Base-by-base conservation (phyloP, 805 yeast genomes). In the Starmerella asiatica region DNA sequence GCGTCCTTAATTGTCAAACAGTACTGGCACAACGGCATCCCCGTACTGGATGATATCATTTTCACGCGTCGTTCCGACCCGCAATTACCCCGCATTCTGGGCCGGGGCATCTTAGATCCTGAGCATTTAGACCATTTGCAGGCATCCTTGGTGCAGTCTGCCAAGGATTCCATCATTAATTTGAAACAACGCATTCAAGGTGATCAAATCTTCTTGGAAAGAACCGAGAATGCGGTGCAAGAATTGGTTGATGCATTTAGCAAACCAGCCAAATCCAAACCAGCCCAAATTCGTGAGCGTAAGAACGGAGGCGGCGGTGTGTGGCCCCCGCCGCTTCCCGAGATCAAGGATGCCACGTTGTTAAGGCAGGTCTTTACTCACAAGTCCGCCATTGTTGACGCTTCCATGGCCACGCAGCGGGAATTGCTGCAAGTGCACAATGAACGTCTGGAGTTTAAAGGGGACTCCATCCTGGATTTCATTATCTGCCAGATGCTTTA, bases 361-460 rank as follows among this genome's bases (percentile, higher is more conserved):
- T 64, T 68, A 45, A 73, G 76, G 5, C 69, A 79, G 37, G 94
- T 84, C 0, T 88, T 86, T 54, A 72, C 78, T 21, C 96, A 88
- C 57, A 76, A 76, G 49, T 85, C 95, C 0, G 63, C 72, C 3
- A 26, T 47, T 12, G 8, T 32, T 8, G 47, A 42, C 20, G 69
- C 77, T 14, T 73, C 76, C 44, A 72, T 71, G 47, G 57, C 77
- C 35, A 62, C 72, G n/a, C 71, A 68, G 36, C 57, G 61, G 3
- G 88, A 79, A 47, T 63, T 70, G 38, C 62, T 79, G 20, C 62
- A 67, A 37, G 63, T 76, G 2, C 86, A 83, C 51, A 82, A 88
- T 56, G 96, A 86, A 64, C 67, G 95, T 36, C 63, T 85, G 18
- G 97, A 88, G 61, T 88, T 84, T 54, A 62, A 83, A 32, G 97